Conservation (phyloP, 2,329 filamentous ascomycete genomes). For the Mycogone perniciosa region DNA sequence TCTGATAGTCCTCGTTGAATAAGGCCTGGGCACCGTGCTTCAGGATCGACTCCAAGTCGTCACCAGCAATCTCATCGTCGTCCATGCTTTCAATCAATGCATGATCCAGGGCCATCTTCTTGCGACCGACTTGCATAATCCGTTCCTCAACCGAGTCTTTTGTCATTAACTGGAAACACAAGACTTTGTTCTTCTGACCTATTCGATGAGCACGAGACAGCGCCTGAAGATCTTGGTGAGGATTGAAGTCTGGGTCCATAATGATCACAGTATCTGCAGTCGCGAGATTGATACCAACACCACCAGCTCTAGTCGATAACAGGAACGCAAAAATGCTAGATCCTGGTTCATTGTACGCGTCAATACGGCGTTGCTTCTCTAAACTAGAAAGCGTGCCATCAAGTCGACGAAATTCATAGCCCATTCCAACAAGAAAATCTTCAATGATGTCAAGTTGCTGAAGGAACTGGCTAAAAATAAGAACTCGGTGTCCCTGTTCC, state of each 20-base stretch:
- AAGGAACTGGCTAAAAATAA: slow-evolving; percentile 95
- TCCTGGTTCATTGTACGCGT: slow-evolving; percentile 81
- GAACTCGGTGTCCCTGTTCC: slow-evolving; percentile 78
- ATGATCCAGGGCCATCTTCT: slow-evolving; percentile 94
- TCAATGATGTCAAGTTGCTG: slow-evolving; percentile 84
- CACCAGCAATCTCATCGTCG: slow-evolving; percentile 67
- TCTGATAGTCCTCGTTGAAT: slow-evolving; percentile 67
- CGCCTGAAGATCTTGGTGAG: slow-evolving; percentile 95
- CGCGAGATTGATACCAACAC: slow-evolving; percentile 94
- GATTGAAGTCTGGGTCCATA: slow-evolving; percentile 94
- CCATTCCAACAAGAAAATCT: slow-evolving; percentile 77
- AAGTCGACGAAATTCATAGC: slow-evolving; percentile 68
- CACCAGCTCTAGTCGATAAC: slow-evolving; percentile 87
- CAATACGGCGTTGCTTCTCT: slow-evolving; percentile 90
- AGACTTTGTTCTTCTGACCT: slow-evolving; percentile 89
- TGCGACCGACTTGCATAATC: slow-evolving; percentile 91
- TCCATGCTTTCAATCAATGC: slow-evolving; percentile 91
- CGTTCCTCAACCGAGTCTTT: slow-evolving; percentile 86
- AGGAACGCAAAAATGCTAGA: slow-evolving; percentile 85
- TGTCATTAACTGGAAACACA: slow-evolving; percentile 93
- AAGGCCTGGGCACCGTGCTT: slow-evolving; percentile 81
- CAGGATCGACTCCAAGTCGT: slow-evolving; percentile 81
- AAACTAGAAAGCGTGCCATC: slow-evolving; percentile 77
- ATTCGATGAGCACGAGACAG: slow-evolving; percentile 92
- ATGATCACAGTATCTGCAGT: slow-evolving; percentile 98